Conservation (phyloP, 495 filamentous ascomycete genomes). For the Terfezia boudieri region DNA sequence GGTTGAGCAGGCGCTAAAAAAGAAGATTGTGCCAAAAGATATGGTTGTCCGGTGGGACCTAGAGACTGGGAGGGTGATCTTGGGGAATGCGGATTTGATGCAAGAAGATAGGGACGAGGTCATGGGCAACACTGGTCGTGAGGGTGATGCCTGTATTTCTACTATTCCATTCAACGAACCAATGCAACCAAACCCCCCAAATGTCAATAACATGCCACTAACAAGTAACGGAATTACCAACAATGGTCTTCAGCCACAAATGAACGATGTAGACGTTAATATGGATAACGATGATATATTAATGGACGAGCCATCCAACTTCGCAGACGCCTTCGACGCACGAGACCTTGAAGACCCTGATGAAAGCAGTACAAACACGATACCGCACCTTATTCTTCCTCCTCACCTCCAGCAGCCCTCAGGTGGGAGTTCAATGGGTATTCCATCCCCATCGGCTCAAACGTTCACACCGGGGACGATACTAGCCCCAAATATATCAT, state of each 20-base stretch:
- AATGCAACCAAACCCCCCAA: not conserved
- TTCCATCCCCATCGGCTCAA: too few relatives aligned
- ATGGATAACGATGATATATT: not conserved
- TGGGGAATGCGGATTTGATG: not conserved
- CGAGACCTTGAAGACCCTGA: not conserved
- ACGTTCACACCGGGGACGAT: too few relatives aligned
- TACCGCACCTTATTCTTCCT: too few relatives aligned
- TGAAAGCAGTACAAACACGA: not conserved
- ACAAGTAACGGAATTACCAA: not conserved
- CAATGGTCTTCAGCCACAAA: not conserved
- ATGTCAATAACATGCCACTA: not conserved
- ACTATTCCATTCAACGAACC: not conserved
- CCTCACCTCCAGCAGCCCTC: too few relatives aligned
- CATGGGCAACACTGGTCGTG: not conserved
- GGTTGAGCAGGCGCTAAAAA: constrained; percentile 11
- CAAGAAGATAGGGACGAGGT: not conserved
- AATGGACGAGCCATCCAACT: not conserved
- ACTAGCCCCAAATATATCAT: too few relatives aligned
- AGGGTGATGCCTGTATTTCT: too few relatives aligned
- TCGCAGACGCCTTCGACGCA: not conserved
- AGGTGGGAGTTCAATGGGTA: too few relatives aligned
- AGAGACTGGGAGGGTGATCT: not conserved
- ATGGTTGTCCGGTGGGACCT: constrained; percentile 10
- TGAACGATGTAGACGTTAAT: not conserved
- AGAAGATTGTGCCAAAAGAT: constrained; percentile 10